Conservation (phyloP, 805 yeast genomes). For the Grigorovia jiainica region DNA sequence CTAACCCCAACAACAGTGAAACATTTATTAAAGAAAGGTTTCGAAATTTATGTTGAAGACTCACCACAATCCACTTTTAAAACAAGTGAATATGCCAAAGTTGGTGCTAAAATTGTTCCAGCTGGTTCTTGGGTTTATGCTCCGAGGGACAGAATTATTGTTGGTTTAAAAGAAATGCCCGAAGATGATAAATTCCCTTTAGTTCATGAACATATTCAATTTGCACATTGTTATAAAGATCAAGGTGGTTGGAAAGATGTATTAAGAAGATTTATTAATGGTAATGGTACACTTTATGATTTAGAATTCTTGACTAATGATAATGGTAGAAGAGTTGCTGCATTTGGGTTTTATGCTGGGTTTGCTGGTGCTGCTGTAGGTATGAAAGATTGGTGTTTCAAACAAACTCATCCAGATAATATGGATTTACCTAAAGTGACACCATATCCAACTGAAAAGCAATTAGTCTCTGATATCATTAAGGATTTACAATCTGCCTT, state of each 20-base stretch:
- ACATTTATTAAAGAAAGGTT: slow-evolving; percentile 76
- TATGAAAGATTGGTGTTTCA: slow-evolving; percentile 87
- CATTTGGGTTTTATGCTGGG: slow-evolving; percentile 97
- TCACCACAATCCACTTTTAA: slow-evolving; percentile 75
- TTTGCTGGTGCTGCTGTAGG: slow-evolving; percentile 99
- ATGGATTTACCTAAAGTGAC: slow-evolving; percentile 70
- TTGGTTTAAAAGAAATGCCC: slow-evolving; percentile 93
- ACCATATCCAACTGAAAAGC: slow-evolving; percentile 75
- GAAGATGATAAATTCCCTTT: slow-evolving; percentile 85
- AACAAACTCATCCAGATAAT: slow-evolving; percentile 58
- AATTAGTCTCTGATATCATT: slow-evolving; percentile 61
- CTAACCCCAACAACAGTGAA: slow-evolving; percentile 87
- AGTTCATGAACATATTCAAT: slow-evolving; percentile 92
- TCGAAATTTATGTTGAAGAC: slow-evolving; percentile 80
- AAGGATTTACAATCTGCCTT: slow-evolving; percentile 47
- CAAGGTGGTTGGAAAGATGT: slow-evolving; percentile 98
- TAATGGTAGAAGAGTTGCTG: slow-evolving; percentile 96
- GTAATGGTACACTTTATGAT: slow-evolving; percentile 86
- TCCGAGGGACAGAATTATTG: slow-evolving; percentile 79
- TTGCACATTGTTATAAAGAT: slow-evolving; percentile 97
- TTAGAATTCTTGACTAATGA: slow-evolving; percentile 90
- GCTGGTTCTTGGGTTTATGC: slow-evolving; percentile 90
- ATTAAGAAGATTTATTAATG: slow-evolving; percentile 77
- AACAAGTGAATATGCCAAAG: slow-evolving; percentile 63
- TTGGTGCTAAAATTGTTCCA: slow-evolving; percentile 84